Percentiles rank a stretch among this genome's conserved stretches.
Evolutionary conservation across 345 rosid species (phyloP).

Genomic region (Bruguiera sexangula): DNA sequence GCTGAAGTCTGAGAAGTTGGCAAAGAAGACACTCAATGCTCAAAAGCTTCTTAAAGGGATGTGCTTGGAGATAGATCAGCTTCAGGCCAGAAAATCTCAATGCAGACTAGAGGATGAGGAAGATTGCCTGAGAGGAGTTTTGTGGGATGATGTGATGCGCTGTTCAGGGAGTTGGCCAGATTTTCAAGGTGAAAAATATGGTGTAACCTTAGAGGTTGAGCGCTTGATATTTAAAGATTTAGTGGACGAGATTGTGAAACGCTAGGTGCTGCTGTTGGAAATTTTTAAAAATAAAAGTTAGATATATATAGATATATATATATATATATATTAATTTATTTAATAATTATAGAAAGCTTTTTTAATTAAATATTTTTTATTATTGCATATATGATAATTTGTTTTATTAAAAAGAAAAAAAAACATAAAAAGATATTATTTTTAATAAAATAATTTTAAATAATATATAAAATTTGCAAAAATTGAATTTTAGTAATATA

Average conservation of each 20-base stretch:
- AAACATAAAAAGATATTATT: too few relatives aligned
- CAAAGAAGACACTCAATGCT: conserved; percentile 56
- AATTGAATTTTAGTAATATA: too few relatives aligned
- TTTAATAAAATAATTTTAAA: too few relatives aligned
- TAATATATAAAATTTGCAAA: too few relatives aligned
- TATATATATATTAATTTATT: too few relatives aligned
- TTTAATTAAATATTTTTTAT: too few relatives aligned
- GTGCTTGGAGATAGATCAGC: conserved; percentile 60
- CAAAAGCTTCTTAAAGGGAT: conserved; percentile 76
- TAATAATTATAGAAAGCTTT: too few relatives aligned
- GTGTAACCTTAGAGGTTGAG: conserved; percentile 70
- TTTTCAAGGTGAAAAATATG: conserved; percentile 50
- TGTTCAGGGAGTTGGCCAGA: conserved; percentile 67
- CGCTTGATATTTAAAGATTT: conserved; percentile 77
- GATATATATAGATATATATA: too few relatives aligned
- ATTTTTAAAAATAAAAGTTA: too few relatives aligned
- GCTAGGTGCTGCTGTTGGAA: conserved; percentile 25
- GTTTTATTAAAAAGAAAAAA: too few relatives aligned
- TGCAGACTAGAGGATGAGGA: conserved; percentile 50
- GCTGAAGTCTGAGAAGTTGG: conserved; percentile 47
- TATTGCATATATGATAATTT: too few relatives aligned
- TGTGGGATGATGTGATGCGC: conserved; percentile 62
- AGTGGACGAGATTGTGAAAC: conserved; percentile 63
- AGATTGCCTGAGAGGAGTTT: conserved; percentile 48
- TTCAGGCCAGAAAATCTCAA: conserved; percentile 47